Base-by-base conservation (phyloP, 2,329 filamentous ascomycete genomes). In the Elsinoe arachidis region DNA sequence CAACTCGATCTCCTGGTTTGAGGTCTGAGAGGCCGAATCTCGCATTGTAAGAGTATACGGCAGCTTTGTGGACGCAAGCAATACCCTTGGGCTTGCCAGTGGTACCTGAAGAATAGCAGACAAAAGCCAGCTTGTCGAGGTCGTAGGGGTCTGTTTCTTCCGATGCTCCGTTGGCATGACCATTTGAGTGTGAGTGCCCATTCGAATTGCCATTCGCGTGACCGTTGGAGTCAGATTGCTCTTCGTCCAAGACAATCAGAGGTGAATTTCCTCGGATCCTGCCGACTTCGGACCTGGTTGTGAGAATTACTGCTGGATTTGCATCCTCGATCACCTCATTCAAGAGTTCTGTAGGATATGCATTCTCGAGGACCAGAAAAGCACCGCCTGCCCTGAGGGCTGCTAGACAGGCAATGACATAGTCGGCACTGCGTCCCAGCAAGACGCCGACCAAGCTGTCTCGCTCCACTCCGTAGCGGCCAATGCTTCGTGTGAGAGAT, bases 21-120 rank as follows among this genome's bases (percentile, higher is more conserved):
- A 89, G 74, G 67, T 91, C 84, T 62, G 83, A 86, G 51, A 91
- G 70, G 9, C 73, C 76, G 65, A 91, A 91, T 69, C 88, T 77
- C 61, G 89, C 70, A 63, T 88, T 76, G 67, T 91, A 91, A 5
- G 87, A 91, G 26, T 81, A 78, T 1, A 91, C 84, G 0, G 87
- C 78, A 14, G 87, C 87, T 64, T 81, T 78, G 69, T 91, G 87
- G 1, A 87, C 84, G 67, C 91, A 91, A 56, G 85, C 86, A 66
- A 92, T 91, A 56, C 87, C 87, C 70, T 90, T 90, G n/a, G 87
- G 87, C 61, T 83, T 83, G 62, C 87, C 87, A 0, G 87, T 90
- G 0, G 87, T 89, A 35, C 87, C 87, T 3, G 85, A 88, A 1
- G 86, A 88, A 70, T 90, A 90, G 1, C 86, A 86, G n/a, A 91